These are phyloP conservation scores for Prillingera fragicola DNA, from an alignment of 1,284 basidiomycete species.

Conservation along the genomic window DNA sequence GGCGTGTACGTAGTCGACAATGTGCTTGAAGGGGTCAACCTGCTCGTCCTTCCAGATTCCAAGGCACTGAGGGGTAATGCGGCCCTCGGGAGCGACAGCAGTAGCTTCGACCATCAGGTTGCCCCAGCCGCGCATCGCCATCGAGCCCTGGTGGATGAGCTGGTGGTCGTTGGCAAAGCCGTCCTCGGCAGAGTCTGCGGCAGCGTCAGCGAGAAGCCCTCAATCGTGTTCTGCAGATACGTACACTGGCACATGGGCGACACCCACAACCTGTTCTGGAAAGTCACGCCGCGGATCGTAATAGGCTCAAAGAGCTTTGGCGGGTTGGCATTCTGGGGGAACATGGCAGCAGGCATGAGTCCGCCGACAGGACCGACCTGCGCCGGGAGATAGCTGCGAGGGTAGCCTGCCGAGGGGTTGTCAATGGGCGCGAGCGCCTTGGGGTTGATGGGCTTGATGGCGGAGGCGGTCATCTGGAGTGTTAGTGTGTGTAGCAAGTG, in stretches of 20 bases:
- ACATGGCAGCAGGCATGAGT: conserved; percentile 13
- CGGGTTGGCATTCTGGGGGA: conserved; percentile 36
- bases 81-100: conserved; percentile 66
- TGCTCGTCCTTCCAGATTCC: conserved; percentile 73
- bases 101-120: conserved; percentile 64
- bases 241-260: conserved; percentile 61
- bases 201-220: background rate
- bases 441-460: too few relatives aligned
- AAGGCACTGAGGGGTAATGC: conserved; percentile 52
- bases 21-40: conserved; percentile 58
- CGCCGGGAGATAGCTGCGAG: too few relatives aligned
- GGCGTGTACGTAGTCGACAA: conserved; percentile 69
- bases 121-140: conserved; percentile 52
- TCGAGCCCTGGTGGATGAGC: conserved; percentile 62
- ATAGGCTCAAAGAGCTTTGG: conserved; percentile 65
- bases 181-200: conserved; percentile 59
- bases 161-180: conserved; percentile 72
- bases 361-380: too few relatives aligned
- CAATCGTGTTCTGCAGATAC: conserved; percentile 11
- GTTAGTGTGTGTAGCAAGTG: too few relatives aligned
- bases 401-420: too few relatives aligned
- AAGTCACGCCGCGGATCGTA: conserved; percentile 57
- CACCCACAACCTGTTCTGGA: conserved; percentile 57
- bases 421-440: too few relatives aligned
- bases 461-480: too few relatives aligned